phyloP scores from a whole-genome alignment of 306 rosid genomes.

The Leucaena leucocephala region DNA sequence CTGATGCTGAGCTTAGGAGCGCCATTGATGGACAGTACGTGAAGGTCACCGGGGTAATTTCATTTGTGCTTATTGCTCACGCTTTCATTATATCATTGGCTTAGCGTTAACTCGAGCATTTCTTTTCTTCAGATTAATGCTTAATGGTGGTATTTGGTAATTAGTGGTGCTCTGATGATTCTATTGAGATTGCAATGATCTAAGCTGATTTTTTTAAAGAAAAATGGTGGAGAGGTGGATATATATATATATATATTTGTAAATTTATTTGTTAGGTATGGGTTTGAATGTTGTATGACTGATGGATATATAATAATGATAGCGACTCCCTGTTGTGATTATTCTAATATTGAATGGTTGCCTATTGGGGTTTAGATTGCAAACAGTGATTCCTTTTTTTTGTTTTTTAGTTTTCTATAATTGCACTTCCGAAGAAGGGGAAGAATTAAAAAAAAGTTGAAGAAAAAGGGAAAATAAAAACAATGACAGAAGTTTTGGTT shows the following conservation, averaged over 20 bases:
- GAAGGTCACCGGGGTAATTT: conserved; percentile 97
- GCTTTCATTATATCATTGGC: conserved; percentile 8
- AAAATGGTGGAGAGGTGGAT: background rate
- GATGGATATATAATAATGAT: conserved; percentile 35
- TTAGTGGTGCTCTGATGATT: background rate
- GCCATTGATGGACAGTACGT: conserved; percentile 95
- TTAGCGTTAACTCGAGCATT: background rate
- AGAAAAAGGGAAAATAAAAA: background rate
- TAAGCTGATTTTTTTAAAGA: background rate
- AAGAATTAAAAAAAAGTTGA: background rate
- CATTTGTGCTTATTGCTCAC: background rate
- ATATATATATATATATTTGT: background rate
- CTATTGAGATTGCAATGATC: conserved; percentile 20
- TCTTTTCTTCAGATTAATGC: background rate
- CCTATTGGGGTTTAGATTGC: conserved; percentile 3
- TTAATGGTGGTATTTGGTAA: background rate
- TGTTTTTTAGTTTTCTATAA: background rate
- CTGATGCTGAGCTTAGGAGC: conserved; percentile 93
- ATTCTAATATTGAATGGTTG: conserved; percentile 21
- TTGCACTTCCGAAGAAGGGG: conserved; percentile 13
- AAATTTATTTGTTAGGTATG: conserved; percentile 34
- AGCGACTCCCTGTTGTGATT: conserved; percentile 32
- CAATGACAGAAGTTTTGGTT: background rate
- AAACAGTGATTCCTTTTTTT: conserved; percentile 17
- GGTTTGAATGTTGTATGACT: conserved; percentile 32